Evolutionary conservation across 805 yeast species (phyloP).

Genomic region (Wickerhamomyces chaumierensis): DNA sequence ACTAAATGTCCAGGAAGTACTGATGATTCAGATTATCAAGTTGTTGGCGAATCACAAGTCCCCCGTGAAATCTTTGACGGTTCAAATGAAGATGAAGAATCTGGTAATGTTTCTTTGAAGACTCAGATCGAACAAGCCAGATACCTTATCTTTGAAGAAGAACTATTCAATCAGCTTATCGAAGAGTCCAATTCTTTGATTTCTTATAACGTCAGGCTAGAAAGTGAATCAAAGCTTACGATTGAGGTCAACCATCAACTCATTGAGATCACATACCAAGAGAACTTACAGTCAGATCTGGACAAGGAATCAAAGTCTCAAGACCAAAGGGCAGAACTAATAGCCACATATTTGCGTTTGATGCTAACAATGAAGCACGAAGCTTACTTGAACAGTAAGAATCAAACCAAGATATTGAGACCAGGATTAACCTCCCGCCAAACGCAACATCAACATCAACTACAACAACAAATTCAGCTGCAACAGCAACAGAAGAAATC

Average conservation of each 20-base stretch:
- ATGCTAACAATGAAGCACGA: slow-evolving; percentile 28
- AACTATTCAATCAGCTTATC: slow-evolving; percentile 65
- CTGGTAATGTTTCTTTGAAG: slow-evolving; percentile 24
- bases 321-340: slow-evolving; percentile 24
- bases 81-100: slow-evolving; percentile 3
- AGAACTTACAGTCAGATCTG: slow-evolving; percentile 25
- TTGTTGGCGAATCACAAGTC: slow-evolving; percentile 44
- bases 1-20: slow-evolving; percentile 30
- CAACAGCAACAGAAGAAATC: slow-evolving; percentile 29
- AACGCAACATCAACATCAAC: background rate
- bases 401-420: slow-evolving; percentile 12
- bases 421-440: background rate
- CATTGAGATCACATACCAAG: slow-evolving; percentile 60
- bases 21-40: slow-evolving; percentile 35
- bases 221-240: slow-evolving; percentile 50
- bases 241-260: slow-evolving; percentile 56
- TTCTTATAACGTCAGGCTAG: slow-evolving; percentile 56
- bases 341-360: slow-evolving; percentile 22
- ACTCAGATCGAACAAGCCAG: slow-evolving; percentile 59
- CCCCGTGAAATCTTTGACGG: slow-evolving; percentile 12
- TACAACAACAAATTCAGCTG: slow-evolving; percentile 2
- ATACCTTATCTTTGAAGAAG: slow-evolving; percentile 76
- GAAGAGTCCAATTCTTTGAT: slow-evolving; percentile 65
- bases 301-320: slow-evolving; percentile 28
- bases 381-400: slow-evolving; percentile 21